A percentile compares a stretch with the other conserved stretches of the same genome.
Evolutionary conservation across 768 basidiomycete genomes (phyloP).

Genomic region (Suillus occidentalis): DNA sequence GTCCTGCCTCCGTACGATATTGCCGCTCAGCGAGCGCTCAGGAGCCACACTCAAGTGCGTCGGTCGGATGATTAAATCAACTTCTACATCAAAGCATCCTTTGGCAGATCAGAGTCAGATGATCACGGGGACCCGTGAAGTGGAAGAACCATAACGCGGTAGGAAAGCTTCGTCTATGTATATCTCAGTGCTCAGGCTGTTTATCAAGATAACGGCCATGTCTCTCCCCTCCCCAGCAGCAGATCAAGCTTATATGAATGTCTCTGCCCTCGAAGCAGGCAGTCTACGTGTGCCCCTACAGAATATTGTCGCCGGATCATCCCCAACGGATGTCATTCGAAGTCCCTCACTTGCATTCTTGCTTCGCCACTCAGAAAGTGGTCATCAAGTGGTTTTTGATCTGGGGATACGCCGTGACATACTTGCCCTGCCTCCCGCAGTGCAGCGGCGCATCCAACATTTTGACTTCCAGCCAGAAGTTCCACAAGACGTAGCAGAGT

Average conservation of each 20-base stretch:
- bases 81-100: too few relatives aligned
- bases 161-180: not conserved
- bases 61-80: too few relatives aligned
- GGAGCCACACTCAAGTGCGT: not conserved
- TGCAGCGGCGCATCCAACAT: conserved; percentile 18
- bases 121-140: not conserved
- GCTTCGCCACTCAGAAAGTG: conserved; percentile 45
- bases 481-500: conserved; percentile 28
- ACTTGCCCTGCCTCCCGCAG: conserved; percentile 39
- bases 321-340: conserved; percentile 25
- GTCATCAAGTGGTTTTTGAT: conserved; percentile 49
- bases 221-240: conserved; percentile 39
- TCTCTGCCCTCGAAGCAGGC: conserved; percentile 59
- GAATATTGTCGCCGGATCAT: conserved; percentile 37
- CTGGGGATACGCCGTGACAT: conserved; percentile 55
- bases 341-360: conserved; percentile 54
- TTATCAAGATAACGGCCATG: not conserved
- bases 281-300: conserved; percentile 39
- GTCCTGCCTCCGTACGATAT: not conserved
- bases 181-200: not conserved
- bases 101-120: too few relatives aligned
- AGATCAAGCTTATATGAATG: conserved; percentile 49
- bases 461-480: conserved; percentile 23
- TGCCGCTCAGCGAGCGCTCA: not conserved
- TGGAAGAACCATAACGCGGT: not conserved